These are phyloP conservation scores for Didymella sp. DNA, from an alignment of 2,329 filamentous ascomycete genomes.

Conservation along the genomic window DNA sequence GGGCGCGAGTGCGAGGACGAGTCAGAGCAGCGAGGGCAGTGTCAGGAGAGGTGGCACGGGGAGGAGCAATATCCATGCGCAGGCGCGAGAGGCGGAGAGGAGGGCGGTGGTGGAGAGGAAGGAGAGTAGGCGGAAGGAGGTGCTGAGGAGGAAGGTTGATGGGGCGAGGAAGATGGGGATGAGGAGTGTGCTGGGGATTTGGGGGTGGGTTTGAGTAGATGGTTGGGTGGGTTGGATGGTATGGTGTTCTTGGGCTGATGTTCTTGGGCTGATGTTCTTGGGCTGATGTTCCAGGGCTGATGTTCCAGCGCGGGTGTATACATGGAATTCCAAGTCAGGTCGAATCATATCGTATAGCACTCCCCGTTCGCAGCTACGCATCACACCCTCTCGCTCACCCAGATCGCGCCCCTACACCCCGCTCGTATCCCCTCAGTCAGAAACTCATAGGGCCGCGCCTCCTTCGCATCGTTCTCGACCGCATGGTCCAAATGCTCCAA, in stretches of 20 bases:
- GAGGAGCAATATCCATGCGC: slow-evolving; percentile 66
- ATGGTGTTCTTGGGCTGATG: neutral
- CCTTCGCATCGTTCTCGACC: slow-evolving; percentile 88
- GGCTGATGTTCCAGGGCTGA: neutral
- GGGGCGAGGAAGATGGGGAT: slow-evolving; percentile 33
- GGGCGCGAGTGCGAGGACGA: slow-evolving; percentile 27
- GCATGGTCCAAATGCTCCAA: slow-evolving; percentile 96
- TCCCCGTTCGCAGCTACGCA: neutral
- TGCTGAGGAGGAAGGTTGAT: slow-evolving; percentile 54
- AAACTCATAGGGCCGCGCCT: slow-evolving; percentile 87
- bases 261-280: too few species aligned
- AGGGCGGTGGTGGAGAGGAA: slow-evolving; percentile 58
- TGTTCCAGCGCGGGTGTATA: neutral
- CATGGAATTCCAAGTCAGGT: neutral
- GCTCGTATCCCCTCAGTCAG: slow-evolving; percentile 85
- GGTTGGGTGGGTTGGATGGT: neutral
- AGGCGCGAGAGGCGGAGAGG: slow-evolving; percentile 65
- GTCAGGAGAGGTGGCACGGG: slow-evolving; percentile 61
- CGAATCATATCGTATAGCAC: neutral
- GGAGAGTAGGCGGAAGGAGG: slow-evolving; percentile 59
- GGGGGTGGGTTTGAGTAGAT: slow-evolving; percentile 48
- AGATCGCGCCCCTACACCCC: slow-evolving; percentile 93
- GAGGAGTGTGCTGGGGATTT: slow-evolving; percentile 45
- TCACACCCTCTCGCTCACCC: slow-evolving; percentile 79
- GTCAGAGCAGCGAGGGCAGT: slow-evolving; percentile 37